Conservation (phyloP, 2,329 filamentous ascomycete species). For the Cladosporium sp. region DNA sequence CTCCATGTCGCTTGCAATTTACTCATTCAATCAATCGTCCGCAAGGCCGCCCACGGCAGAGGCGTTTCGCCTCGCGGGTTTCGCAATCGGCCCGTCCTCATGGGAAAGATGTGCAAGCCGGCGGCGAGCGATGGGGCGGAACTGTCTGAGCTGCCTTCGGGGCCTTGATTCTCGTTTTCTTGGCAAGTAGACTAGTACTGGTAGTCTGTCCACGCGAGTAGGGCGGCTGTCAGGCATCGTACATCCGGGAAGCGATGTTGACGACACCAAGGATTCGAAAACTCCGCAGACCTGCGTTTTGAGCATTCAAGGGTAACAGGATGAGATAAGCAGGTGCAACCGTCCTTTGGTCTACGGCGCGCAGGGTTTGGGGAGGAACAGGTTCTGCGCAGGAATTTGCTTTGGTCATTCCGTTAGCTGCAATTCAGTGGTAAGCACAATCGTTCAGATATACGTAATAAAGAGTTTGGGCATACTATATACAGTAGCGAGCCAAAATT, state of each 20-base stretch:
- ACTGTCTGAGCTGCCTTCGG: too few relatives aligned
- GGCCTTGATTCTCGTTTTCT: background rate
- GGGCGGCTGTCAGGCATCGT: background rate
- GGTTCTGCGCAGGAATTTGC: background rate
- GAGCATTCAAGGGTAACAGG: background rate
- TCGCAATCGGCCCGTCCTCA: constrained; percentile 3
- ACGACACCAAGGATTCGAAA: background rate
- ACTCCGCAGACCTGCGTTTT: background rate
- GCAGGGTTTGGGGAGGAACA: background rate
- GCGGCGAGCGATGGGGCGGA: too few relatives aligned
- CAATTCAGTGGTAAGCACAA: background rate
- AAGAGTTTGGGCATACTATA: background rate
- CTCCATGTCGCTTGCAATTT: background rate
- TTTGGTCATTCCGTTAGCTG: background rate
- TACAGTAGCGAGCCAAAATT: background rate
- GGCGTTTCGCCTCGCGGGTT: background rate
- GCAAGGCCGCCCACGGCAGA: background rate
- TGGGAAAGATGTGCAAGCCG: constrained; percentile 1
- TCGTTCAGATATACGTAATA: too few relatives aligned
- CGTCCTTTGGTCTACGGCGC: too few relatives aligned
- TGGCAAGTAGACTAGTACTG: background rate
- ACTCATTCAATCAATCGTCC: background rate
- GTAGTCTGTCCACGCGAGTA: background rate
- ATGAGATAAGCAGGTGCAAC: background rate
- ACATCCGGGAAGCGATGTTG: background rate